phyloP scores from a whole-genome alignment of 345 rosid species.

The Arabidopsis suecica region DNA sequence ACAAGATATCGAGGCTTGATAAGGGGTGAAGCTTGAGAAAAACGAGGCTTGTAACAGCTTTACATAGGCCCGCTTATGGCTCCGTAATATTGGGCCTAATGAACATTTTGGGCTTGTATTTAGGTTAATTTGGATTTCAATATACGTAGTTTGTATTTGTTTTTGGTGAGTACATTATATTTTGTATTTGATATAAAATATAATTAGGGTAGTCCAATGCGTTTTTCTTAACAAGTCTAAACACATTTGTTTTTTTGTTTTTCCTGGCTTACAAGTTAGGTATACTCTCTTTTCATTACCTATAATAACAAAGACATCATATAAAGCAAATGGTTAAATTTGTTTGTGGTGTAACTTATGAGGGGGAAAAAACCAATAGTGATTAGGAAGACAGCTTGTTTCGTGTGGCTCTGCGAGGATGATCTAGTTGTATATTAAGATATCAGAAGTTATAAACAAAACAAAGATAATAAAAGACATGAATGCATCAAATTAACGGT shows the following conservation, averaged over 20 bases:
- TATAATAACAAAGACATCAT: conserved; percentile 22
- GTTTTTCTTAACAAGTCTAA: neutral
- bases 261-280: conserved; percentile 15
- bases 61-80: neutral
- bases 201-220: too few species aligned
- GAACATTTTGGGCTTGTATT: neutral
- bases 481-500: conserved; percentile 9
- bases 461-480: neutral
- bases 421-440: neutral
- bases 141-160: too few species aligned
- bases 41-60: neutral
- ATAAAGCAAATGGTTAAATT: conserved; percentile 1
- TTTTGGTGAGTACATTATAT: too few species aligned
- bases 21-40: neutral
- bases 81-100: neutral
- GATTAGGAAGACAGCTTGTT: conserved; percentile 10
- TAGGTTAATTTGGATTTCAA: too few species aligned
- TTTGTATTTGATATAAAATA: too few species aligned
- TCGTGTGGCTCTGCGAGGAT: conserved; percentile 12
- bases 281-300: conserved; percentile 30
- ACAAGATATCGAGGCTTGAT: neutral
- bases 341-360: conserved; percentile 23
- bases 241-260: neutral
- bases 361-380: conserved; percentile 6
- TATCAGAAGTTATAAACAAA: neutral